Base-by-base conservation (phyloP, 78 protist species). In the Monosiga brevicollis region DNA sequence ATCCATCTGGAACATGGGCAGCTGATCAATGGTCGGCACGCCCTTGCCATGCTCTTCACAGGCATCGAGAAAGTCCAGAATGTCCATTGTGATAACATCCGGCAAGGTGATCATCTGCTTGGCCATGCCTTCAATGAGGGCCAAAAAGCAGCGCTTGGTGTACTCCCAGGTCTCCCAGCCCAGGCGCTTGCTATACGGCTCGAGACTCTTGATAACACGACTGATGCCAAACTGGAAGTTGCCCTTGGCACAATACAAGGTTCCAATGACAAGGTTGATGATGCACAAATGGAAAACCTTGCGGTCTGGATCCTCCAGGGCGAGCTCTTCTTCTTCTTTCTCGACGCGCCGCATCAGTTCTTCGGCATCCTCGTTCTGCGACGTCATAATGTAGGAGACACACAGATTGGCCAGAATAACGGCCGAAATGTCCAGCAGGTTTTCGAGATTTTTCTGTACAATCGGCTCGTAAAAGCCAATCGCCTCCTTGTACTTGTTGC, bases 191-290 rank as follows among this genome's bases (percentile, higher is more conserved):
- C 73, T 25, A 86, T 73, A 84, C 0, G 93, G 93, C 83, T 93
- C 93, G 39, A 93, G 86, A 34, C 91, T 78, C 88, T 91, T 91
- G 80, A 93, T 91, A 0, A 88, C 49, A 34, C 92, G 87, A 11
- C 78, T 32, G 41, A 93, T 89, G 37, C 96, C 96, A 49, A 89
- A 91, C 87, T 91, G 62, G 62, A 75, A 88, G 81, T 87, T 87
- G 76, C 90, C 87, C 87, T 89, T 79, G 10, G 91, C 87, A 78
- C 96, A 93, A 82, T 93, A 93, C 34, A 93, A 90, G 70, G 94
- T 93, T 49, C 96, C 96, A 37, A 93, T 93, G 38, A 93, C 96
- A 20, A 93, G 86, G 83, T 93, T 91, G 62, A 91, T 88, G 54
- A 93, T 91, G 87, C 93, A 90, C 34, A 89, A 87, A 76, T 90